Conservation (phyloP, 192 early-diverging fungal genomes). For the Backusella parvicylindrica region DNA sequence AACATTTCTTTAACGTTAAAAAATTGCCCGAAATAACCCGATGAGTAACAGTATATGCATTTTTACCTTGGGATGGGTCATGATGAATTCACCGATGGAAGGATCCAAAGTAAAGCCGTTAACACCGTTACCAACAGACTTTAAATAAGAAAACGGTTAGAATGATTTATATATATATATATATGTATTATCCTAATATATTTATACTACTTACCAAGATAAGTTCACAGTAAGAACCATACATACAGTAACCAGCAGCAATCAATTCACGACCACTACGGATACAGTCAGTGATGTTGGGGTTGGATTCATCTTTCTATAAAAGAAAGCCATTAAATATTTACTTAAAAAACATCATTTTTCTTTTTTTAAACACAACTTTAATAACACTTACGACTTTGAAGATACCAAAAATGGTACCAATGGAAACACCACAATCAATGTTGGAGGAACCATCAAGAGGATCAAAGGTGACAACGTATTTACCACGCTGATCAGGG, state of each 20-base stretch:
- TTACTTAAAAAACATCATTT: neutral
- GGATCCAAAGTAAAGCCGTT: constrained; percentile 98
- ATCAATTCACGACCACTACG: constrained; percentile 89
- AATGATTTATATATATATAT: constrained; percentile 10
- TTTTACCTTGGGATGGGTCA: constrained; percentile 90
- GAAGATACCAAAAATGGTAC: constrained; percentile 99
- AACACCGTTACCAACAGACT: constrained; percentile 77
- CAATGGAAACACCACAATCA: constrained; percentile 97
- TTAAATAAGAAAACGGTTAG: neutral
- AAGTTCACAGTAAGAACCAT: constrained; percentile 86
- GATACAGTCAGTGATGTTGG: constrained; percentile 74
- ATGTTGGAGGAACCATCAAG: constrained; percentile 98
- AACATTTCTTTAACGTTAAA: neutral
- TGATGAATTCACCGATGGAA: constrained; percentile 95
- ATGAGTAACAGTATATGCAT: neutral
- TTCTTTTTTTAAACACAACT: neutral
- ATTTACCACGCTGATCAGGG: constrained; percentile 71
- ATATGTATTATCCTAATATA: too few relatives aligned
- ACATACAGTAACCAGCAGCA: constrained; percentile 96
- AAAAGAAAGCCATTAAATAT: neutral
- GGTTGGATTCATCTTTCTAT: constrained; percentile 41
- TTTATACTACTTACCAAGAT: constrained; percentile 50
- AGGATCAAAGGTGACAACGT: constrained; percentile 97
- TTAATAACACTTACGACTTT: constrained; percentile 57
- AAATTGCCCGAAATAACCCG: neutral